phyloP scores from a whole-genome alignment of 495 filamentous ascomycete species.

The Mytilinidion resinicola region DNA sequence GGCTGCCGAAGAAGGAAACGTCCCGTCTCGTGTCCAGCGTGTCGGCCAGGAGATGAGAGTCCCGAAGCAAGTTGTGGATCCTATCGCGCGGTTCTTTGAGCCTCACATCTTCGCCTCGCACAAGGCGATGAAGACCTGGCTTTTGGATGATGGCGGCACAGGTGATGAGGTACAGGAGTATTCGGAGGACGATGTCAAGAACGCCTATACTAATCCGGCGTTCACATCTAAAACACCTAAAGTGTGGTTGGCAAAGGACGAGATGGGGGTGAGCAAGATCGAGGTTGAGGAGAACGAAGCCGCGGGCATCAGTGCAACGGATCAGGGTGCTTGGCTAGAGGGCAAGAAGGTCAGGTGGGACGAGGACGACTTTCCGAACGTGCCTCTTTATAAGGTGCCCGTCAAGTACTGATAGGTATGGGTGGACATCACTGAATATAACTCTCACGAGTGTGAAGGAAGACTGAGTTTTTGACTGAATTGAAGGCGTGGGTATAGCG shows the following conservation, averaged over 20 bases:
- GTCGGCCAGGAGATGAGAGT: conserved; percentile 19
- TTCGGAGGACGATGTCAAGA: conserved; percentile 24
- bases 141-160: conserved; percentile 14
- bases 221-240: conserved; percentile 59
- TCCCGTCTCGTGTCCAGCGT: conserved; percentile 18
- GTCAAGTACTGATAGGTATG: conserved; percentile 10
- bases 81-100: conserved; percentile 26
- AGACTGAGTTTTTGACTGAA: no score
- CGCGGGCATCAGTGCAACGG: conserved; percentile 67
- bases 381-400: conserved; percentile 68
- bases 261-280: conserved; percentile 66
- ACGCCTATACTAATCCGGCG: conserved; percentile 75
- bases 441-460: no score
- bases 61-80: conserved; percentile 27
- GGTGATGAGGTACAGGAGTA: conserved; percentile 25
- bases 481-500: no score
- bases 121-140: conserved; percentile 22
- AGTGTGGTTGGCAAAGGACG: conserved; percentile 79
- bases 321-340: conserved; percentile 74
- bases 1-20: conserved; percentile 22
- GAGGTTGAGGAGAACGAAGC: conserved; percentile 66
- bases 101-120: conserved; percentile 29
- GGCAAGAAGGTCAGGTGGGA: conserved; percentile 79
- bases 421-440: no score
- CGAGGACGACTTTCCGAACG: conserved; percentile 54